Evolutionary conservation across 805 yeast genomes (phyloP).

Genomic region (Grigorovia transvaalensis): DNA sequence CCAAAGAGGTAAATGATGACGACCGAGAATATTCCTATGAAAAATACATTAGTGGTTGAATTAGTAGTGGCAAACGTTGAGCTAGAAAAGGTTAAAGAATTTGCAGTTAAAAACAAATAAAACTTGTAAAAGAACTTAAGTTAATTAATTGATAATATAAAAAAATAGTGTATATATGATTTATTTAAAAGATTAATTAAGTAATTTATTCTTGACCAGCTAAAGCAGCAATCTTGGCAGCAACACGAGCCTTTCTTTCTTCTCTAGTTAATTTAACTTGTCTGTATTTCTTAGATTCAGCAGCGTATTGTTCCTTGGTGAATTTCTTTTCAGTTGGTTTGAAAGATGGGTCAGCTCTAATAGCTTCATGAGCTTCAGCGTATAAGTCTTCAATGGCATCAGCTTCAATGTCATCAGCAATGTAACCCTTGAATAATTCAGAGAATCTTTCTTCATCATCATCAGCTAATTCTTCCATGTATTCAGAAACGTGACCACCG

Average conservation of each 20-base stretch:
- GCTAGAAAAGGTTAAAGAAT: too few relatives aligned
- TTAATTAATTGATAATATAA: not conserved
- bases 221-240: slow-evolving; percentile 90
- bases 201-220: slow-evolving; percentile 31
- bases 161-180: slow-evolving; percentile 1
- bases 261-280: slow-evolving; percentile 79
- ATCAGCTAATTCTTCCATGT: slow-evolving; percentile 99
- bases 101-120: too few relatives aligned
- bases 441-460: slow-evolving; percentile 99
- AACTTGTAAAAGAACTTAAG: not conserved
- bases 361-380: slow-evolving; percentile 86
- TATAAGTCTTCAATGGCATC: slow-evolving; percentile 94
- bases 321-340: slow-evolving; percentile 83
- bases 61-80: too few relatives aligned
- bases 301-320: slow-evolving; percentile 98
- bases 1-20: too few relatives aligned
- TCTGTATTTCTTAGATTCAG: slow-evolving; percentile 88
- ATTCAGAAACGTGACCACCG: slow-evolving; percentile 99
- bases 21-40: too few relatives aligned
- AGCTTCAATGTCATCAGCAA: slow-evolving; percentile 94
- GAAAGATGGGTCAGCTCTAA: slow-evolving; percentile 92
- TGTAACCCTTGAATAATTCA: slow-evolving; percentile 90
- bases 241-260: slow-evolving; percentile 82
- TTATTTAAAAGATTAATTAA: slow-evolving; percentile 2
- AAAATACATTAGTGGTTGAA: too few relatives aligned